phyloP scores from a whole-genome alignment of 2,329 filamentous ascomycete species.

The Cladosporium sp. region DNA sequence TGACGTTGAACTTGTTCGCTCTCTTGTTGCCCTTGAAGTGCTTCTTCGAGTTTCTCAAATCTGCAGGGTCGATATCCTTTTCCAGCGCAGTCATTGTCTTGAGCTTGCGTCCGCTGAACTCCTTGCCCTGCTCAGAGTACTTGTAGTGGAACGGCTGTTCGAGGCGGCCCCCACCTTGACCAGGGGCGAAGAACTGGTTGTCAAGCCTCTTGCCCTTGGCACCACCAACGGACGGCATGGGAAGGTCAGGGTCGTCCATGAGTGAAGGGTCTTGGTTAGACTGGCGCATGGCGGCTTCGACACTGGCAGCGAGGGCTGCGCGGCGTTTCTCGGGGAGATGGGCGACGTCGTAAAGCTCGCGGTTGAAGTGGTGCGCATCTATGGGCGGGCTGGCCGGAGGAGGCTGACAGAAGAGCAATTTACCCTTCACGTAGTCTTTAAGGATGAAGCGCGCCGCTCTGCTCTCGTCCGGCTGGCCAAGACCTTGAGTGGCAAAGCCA shows the following conservation, averaged over 20 bases:
- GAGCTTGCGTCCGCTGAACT: conserved; percentile 78
- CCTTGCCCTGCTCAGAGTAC: conserved; percentile 81
- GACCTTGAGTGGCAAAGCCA: conserved; percentile 82
- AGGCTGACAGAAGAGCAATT: conserved; percentile 86
- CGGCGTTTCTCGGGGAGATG: conserved; percentile 81
- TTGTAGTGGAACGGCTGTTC: conserved; percentile 84
- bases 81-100: conserved; percentile 77
- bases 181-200: conserved; percentile 78
- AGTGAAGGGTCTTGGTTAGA: conserved; percentile 38
- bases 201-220: conserved; percentile 75
- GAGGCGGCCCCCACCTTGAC: conserved; percentile 59
- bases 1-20: conserved; percentile 25
- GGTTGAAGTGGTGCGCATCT: conserved; percentile 76
- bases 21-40: conserved; percentile 81
- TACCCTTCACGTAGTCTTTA: conserved; percentile 97
- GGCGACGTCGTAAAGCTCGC: conserved; percentile 76
- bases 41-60: conserved; percentile 76
- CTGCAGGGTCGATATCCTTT: conserved; percentile 76
- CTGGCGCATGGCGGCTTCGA: conserved; percentile 19
- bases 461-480: conserved; percentile 86
- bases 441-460: conserved; percentile 83
- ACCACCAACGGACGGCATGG: conserved; percentile 48
- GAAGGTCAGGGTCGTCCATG: conserved; percentile 50
- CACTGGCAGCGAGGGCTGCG: conserved; percentile 53
- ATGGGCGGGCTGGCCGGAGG: conserved; percentile 65